phyloP scores from a whole-genome alignment of 441 rosid species.

The Syzygium syzygioides region DNA sequence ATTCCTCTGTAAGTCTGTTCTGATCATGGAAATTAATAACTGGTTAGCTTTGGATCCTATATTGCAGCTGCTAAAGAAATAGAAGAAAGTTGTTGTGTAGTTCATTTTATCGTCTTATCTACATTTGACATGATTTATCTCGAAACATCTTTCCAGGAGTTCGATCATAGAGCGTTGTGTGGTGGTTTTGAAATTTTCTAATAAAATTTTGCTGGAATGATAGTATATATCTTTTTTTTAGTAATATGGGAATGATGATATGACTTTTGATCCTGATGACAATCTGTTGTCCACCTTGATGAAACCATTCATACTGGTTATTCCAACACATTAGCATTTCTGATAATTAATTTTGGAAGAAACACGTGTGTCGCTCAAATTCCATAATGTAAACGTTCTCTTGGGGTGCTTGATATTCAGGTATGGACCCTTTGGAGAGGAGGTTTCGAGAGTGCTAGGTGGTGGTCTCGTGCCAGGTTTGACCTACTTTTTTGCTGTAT shows the following conservation, averaged over 20 bases:
- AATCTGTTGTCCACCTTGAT: not conserved
- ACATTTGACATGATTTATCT: not conserved
- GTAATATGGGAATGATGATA: not conserved
- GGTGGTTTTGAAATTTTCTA: not conserved
- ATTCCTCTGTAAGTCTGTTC: slow-evolving; percentile 52
- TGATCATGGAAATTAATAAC: not conserved
- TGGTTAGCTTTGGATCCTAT: not conserved
- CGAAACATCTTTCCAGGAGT: not conserved
- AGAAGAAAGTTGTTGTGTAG: not conserved
- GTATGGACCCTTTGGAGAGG: slow-evolving; percentile 69
- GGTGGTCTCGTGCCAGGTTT: slow-evolving; percentile 97
- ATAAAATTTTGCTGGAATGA: not conserved
- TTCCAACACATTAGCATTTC: not conserved
- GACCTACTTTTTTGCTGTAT: slow-evolving; percentile 8
- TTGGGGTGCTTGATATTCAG: slow-evolving; percentile 25
- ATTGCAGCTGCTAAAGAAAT: not conserved
- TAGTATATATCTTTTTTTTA: not conserved
- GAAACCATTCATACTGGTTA: not conserved
- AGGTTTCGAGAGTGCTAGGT: slow-evolving; percentile 89
- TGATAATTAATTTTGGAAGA: not conserved
- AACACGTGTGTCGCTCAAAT: not conserved
- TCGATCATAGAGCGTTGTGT: not conserved
- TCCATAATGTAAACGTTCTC: not conserved
- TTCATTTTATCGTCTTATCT: not conserved
- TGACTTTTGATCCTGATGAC: not conserved